Percentiles rank a stretch among this genome's conserved stretches.
These are phyloP conservation scores for Stramenopiles sp. DNA, from an alignment of 352 stramenopile genomes.

Conservation along the genomic window DNA sequence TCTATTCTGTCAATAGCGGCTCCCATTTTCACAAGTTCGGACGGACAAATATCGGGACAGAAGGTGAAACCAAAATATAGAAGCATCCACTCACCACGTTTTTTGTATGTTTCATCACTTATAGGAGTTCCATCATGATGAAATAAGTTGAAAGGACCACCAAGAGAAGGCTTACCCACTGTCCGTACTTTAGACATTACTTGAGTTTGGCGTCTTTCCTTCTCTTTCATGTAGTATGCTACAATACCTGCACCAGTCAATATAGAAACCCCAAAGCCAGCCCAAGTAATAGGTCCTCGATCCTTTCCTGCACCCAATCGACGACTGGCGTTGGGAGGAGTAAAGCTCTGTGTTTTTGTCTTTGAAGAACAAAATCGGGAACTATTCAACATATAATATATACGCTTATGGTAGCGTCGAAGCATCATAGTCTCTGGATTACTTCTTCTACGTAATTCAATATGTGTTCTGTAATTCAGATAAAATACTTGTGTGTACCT, in stretches of 20 bases:
- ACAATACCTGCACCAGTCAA: conserved; percentile 4
- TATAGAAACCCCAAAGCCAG: not conserved
- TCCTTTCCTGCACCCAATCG: too few species aligned
- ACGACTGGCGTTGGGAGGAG: too few species aligned
- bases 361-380: too few species aligned
- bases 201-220: conserved; percentile 2
- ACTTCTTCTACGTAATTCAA: too few species aligned
- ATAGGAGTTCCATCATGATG: conserved; percentile 40
- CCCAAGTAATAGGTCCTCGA: conserved; percentile 9
- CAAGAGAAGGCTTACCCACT: conserved; percentile 37
- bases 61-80: conserved; percentile 98
- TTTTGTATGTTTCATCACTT: conserved; percentile 36
- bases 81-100: conserved; percentile 58
- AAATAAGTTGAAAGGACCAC: conserved; percentile 57
- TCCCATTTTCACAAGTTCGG: conserved; percentile 88
- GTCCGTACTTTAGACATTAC: conserved; percentile 9
- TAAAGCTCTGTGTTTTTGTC: too few species aligned
- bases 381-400: too few species aligned
- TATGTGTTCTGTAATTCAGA: too few species aligned
- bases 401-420: too few species aligned
- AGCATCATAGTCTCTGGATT: too few species aligned
- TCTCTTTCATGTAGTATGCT: conserved; percentile 8
- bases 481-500: too few species aligned
- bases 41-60: conserved; percentile 95
- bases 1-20: conserved; percentile 56